Evolutionary conservation across 352 stramenopile species (phyloP), one percentile per base, ranked within the genome.

Genomic region (Saprolegnia parasitica): DNA sequence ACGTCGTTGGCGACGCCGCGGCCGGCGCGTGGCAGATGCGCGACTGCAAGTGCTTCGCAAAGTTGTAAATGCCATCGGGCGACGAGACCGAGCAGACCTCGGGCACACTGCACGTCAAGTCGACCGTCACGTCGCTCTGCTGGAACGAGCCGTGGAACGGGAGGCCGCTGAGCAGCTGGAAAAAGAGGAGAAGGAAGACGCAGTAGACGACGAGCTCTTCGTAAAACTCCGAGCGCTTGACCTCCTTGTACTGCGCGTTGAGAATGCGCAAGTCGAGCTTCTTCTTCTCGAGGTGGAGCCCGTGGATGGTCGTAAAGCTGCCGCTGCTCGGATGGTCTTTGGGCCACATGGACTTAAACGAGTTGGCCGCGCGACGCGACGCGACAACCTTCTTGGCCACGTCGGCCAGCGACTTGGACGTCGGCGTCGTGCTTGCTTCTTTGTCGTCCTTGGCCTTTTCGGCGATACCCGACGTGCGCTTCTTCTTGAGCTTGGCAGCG

Each of bases 251-350:
- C 73, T 95, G 83, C 56, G 84, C 73, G 37, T 82, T 78, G 15
- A 95, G 83, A 18, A 75, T 80, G 50, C 85, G 77, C 10, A 95
- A 67, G 45, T 94, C 81, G 26, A 95, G 76, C 58, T 95, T 95
- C 73, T 94, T 95, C 77, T 95, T 95, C 73, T 95, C 85, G 81
- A 95, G 91, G 67, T 93, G 86, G 65, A 95, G 88, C 9, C 87
- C 87, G 35, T 88, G 84, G 80, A 91, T 89, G 4, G 63, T 52
- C 5, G 63, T 57, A 16, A 32, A 49, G 11, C 21, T 56, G n/a
- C 21, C 50, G 21, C 21, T 62, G 40, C 92, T 76, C 67, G 89
- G 78, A 10, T 73, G 78, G 60, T 79, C 77, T 50, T 78, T 83
- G 39, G 76, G 76, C 86, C 86, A 94, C 86, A 94, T 92, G 40